Evolutionary conservation across 2,329 filamentous ascomycete species (phyloP).

Genomic region (Lasiodiplodia theobromae): DNA sequence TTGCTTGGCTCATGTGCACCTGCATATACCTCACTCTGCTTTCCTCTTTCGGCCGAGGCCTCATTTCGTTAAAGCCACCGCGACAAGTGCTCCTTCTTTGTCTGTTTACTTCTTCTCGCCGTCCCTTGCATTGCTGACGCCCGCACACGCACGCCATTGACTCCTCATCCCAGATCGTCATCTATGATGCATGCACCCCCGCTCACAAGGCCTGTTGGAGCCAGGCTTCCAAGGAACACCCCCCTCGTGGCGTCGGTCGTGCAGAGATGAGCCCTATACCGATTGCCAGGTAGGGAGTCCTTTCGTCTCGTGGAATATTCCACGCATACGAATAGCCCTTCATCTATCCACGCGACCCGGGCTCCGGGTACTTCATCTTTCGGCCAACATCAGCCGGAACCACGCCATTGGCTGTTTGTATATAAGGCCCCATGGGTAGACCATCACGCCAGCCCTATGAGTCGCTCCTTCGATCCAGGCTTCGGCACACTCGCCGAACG

Average conservation of each 20-base stretch:
- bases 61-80: slow-evolving; percentile 25
- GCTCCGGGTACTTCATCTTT: not conserved
- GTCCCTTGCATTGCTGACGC: slow-evolving; percentile 17
- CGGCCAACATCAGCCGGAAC: slow-evolving; percentile 11
- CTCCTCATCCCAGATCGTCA: not conserved
- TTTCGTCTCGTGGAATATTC: slow-evolving; percentile 14
- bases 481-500: not conserved
- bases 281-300: slow-evolving; percentile 6
- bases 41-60: slow-evolving; percentile 2
- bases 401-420: slow-evolving; percentile 3
- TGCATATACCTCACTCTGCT: slow-evolving; percentile 11
- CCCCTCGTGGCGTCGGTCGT: slow-evolving; percentile 11
- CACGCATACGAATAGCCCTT: slow-evolving; percentile 11
- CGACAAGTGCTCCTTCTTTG: not conserved
- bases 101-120: not conserved
- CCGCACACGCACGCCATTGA: slow-evolving; percentile 9
- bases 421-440: slow-evolving; percentile 2
- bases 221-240: not conserved
- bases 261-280: slow-evolving; percentile 10
- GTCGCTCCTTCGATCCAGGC: not conserved
- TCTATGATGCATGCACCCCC: slow-evolving; percentile 8
- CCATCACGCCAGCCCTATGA: slow-evolving; percentile 21
- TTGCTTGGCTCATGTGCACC: slow-evolving; percentile 16
- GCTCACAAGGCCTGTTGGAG: not conserved
- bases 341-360: slow-evolving; percentile 13